Evolutionary conservation across 495 filamentous ascomycete genomes (phyloP).

Genomic region (Penicillium salamii): DNA sequence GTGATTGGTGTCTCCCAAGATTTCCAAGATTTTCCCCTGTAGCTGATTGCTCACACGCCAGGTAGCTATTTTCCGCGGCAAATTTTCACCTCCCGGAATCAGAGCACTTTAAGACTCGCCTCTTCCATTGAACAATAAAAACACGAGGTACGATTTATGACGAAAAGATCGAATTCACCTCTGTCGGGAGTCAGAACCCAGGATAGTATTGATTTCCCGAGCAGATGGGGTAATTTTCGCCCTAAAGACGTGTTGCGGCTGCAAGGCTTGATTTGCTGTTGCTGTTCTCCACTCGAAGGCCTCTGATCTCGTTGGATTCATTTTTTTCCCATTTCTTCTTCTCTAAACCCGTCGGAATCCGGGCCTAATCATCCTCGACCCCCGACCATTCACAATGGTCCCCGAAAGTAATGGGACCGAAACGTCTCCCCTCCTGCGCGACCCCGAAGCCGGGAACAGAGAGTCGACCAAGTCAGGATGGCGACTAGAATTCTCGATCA

Average conservation of each 20-base stretch:
- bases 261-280: conserved; percentile 4
- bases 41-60: no score
- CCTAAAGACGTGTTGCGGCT: not conserved
- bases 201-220: not conserved
- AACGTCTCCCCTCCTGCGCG: conserved; percentile 2
- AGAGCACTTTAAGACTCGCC: no score
- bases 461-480: conserved; percentile 2
- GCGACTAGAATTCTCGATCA: conserved; percentile 13
- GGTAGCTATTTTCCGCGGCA: no score
- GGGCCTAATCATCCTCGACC: not conserved
- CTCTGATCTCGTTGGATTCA: not conserved
- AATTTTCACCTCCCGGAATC: no score
- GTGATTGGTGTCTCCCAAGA: no score
- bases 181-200: no score
- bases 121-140: no score
- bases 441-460: not conserved
- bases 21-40: no score
- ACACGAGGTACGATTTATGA: no score
- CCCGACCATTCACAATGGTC: not conserved
- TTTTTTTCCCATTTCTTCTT: not conserved
- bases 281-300: not conserved
- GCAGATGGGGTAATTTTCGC: not conserved
- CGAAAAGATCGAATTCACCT: no score
- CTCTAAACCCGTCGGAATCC: not conserved
- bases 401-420: not conserved